phyloP scores from a whole-genome alignment of 768 basidiomycete genomes.

The Naganishia onofrii region DNA sequence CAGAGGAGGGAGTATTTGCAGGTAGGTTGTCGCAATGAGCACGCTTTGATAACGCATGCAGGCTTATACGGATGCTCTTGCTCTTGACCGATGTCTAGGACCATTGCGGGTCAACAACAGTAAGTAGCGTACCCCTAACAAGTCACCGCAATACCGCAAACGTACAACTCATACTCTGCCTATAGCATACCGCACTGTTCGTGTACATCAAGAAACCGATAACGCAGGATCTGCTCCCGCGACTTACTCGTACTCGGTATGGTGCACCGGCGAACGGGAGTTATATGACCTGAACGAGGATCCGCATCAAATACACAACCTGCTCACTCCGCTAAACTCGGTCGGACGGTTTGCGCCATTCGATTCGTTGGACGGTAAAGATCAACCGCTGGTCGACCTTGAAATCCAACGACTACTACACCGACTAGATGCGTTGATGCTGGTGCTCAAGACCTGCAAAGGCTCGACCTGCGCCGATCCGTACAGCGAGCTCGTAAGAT shows the following conservation, averaged over 20 bases:
- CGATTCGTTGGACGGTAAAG: not conserved
- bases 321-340: slow-evolving; percentile 23
- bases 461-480: slow-evolving; percentile 30
- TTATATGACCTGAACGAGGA: slow-evolving; percentile 31
- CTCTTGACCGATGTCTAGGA: not conserved
- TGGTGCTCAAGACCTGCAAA: slow-evolving; percentile 34
- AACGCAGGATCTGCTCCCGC: not conserved
- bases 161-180: too few species aligned
- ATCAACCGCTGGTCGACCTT: not conserved
- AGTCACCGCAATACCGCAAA: too few species aligned
- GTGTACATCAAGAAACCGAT: slow-evolving; percentile 29
- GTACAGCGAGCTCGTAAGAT: slow-evolving; percentile 29
- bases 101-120: slow-evolving; percentile 5
- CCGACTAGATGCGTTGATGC: slow-evolving; percentile 35
- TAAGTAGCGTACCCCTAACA: too few species aligned
- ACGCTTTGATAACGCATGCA: not conserved
- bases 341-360: slow-evolving; percentile 3
- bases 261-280: slow-evolving; percentile 41
- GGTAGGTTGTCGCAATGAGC: not conserved
- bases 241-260: slow-evolving; percentile 31
- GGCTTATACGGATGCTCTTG: not conserved
- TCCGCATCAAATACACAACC: slow-evolving; percentile 34
- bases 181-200: slow-evolving; percentile 33
- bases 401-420: not conserved
- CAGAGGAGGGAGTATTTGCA: slow-evolving; percentile 32